phyloP scores from a whole-genome alignment of 495 filamentous ascomycete species.

The Penicillium desertorum region DNA sequence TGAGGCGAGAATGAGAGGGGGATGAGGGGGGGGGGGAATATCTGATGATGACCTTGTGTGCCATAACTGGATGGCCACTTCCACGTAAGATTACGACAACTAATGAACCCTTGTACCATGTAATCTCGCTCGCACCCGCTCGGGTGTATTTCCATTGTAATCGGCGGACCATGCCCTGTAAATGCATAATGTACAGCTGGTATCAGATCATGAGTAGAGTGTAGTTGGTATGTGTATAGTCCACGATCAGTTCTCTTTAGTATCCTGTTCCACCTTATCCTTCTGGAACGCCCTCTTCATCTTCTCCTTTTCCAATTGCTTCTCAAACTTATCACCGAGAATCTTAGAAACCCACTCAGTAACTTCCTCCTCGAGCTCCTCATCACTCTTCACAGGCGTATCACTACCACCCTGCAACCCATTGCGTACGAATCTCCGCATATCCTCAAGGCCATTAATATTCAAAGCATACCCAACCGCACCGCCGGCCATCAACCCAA shows the following conservation, averaged over 20 bases:
- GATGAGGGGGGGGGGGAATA: not conserved
- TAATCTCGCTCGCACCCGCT: not conserved
- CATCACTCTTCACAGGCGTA: conserved; percentile 40
- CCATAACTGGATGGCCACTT: not conserved
- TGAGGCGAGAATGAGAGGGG: no score
- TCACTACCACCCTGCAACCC: conserved; percentile 45
- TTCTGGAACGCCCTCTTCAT: conserved; percentile 26
- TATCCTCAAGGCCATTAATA: conserved; percentile 67
- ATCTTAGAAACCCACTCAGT: conserved; percentile 69
- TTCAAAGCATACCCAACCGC: conserved; percentile 69
- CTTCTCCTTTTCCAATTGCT: conserved; percentile 39
- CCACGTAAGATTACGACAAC: conserved; percentile 3
- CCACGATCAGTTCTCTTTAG: conserved; percentile 13
- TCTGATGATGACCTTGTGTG: not conserved
- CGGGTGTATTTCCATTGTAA: not conserved
- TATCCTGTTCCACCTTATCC: conserved; percentile 14
- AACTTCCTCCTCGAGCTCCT: conserved; percentile 65
- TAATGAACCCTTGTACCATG: not conserved
- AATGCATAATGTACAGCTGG: conserved; percentile 25
- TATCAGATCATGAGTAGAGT: conserved; percentile 21
- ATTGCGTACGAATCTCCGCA: conserved; percentile 54
- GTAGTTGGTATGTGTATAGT: not conserved
- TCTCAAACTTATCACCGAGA: conserved; percentile 54
- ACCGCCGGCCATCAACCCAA: conserved; percentile 67
- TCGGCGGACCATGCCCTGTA: not conserved